Conservation (phyloP, 306 rosid genomes). For the Ormosia emarginata region DNA sequence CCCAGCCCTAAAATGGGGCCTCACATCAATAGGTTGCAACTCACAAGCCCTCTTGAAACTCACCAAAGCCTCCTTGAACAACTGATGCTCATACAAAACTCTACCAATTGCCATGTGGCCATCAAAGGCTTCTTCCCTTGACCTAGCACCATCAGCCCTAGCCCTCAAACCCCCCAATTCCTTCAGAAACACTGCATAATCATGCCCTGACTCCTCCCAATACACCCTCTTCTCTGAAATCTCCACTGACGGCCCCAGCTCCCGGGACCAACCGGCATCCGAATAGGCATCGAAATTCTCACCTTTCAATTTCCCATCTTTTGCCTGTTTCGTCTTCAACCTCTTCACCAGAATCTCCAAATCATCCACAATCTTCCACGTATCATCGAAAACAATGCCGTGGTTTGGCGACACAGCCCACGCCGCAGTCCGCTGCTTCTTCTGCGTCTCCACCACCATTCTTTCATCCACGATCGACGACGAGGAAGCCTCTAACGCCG, state of each 20-base stretch:
- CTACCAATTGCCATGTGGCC: conserved; percentile 99
- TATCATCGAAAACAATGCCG: conserved; percentile 92
- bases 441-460: conserved; percentile 65
- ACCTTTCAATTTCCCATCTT: conserved; percentile 75
- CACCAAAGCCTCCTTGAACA: conserved; percentile 80
- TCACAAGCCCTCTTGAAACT: conserved; percentile 96
- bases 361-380: conserved; percentile 97
- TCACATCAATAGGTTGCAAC: conserved; percentile 92
- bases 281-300: conserved; percentile 83
- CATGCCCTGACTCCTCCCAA: conserved; percentile 94
- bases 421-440: conserved; percentile 96
- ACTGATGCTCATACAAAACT: conserved; percentile 85
- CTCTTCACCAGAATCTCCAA: conserved; percentile 84
- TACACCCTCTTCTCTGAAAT: conserved; percentile 76
- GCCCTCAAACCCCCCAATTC: conserved; percentile 78
- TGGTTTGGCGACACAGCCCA: conserved; percentile 98
- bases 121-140: conserved; percentile 94
- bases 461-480: conserved; percentile 82
- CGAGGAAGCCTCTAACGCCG: conserved; percentile 74
- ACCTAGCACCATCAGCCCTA: conserved; percentile 83
- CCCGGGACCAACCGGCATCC: conserved; percentile 98
- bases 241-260: conserved; percentile 81
- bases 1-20: conserved; percentile 94
- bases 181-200: conserved; percentile 65
- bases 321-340: conserved; percentile 75